These are phyloP conservation scores for Tuber umbilicatum DNA, from an alignment of 495 filamentous ascomycete genomes.

Conservation along the genomic window DNA sequence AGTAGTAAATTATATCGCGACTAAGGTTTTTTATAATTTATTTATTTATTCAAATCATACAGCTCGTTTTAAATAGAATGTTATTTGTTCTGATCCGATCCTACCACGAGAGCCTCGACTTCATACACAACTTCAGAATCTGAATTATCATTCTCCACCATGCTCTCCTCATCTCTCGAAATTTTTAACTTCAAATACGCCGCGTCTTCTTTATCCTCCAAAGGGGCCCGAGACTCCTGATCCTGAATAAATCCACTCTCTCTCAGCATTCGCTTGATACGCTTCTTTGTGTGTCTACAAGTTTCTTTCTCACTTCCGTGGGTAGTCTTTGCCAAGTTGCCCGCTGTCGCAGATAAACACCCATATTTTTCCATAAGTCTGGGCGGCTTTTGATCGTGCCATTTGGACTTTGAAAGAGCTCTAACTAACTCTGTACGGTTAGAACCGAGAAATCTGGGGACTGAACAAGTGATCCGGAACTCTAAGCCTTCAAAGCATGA, in stretches of 20 bases:
- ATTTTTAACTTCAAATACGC: neutral
- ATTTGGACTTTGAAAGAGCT: neutral
- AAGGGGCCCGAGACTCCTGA: neutral
- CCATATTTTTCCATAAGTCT: neutral
- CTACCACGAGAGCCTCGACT: neutral
- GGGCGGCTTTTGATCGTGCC: neutral
- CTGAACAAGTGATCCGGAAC: neutral
- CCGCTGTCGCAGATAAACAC: neutral
- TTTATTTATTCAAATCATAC: too few relatives aligned
- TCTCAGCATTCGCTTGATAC: neutral
- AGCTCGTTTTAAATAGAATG: too few relatives aligned
- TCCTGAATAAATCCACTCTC: neutral
- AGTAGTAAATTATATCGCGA: too few relatives aligned
- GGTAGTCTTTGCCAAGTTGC: neutral
- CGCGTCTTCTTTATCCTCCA: neutral
- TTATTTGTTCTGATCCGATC: neutral
- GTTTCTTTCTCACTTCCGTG: neutral
- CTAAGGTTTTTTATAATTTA: too few relatives aligned
- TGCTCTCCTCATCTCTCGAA: neutral
- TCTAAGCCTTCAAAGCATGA: neutral
- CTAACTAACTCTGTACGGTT: neutral
- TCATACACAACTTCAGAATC: neutral
- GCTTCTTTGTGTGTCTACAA: neutral
- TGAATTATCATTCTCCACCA: neutral
- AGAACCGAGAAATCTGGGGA: neutral